These are phyloP conservation scores for Fusarium mundagurra DNA, from an alignment of 2,329 filamentous ascomycete genomes.

Conservation along the genomic window DNA sequence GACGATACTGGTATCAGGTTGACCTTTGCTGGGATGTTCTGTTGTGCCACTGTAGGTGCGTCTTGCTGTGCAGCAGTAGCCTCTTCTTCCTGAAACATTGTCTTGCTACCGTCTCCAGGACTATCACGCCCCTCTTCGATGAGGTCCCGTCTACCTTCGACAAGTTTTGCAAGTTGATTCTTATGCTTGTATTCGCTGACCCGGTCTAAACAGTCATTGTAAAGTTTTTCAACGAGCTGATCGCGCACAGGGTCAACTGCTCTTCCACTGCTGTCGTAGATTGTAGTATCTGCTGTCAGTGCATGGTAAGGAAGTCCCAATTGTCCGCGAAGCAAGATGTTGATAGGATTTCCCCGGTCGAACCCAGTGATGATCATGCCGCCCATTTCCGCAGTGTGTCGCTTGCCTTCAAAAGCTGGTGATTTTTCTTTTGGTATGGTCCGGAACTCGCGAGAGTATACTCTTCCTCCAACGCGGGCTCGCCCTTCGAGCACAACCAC, in stretches of 20 bases:
- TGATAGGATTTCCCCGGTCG: constrained; percentile 92
- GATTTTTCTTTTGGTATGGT: constrained; percentile 64
- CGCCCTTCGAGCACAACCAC: constrained; percentile 89
- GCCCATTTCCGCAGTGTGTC: constrained; percentile 92
- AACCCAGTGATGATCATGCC: constrained; percentile 99
- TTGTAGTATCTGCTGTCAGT: constrained; percentile 80
- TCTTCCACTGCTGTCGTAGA: constrained; percentile 85
- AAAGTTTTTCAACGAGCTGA: constrained; percentile 86
- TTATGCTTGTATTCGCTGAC: constrained; percentile 92
- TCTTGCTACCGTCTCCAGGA: constrained; percentile 72
- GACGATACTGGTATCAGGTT: constrained; percentile 71
- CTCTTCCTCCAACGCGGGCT: constrained; percentile 86
- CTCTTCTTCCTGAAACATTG: constrained; percentile 77
- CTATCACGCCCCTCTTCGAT: constrained; percentile 87
- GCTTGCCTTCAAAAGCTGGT: constrained; percentile 64
- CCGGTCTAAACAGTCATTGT: constrained; percentile 93
- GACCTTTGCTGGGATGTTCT: constrained; percentile 62
- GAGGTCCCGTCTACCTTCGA: constrained; percentile 83
- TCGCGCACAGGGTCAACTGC: constrained; percentile 83
- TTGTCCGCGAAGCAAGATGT: constrained; percentile 90
- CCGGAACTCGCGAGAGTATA: constrained; percentile 82
- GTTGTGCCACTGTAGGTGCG: constrained; percentile 63
- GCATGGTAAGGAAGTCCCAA: constrained; percentile 87
- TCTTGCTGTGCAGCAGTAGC: constrained; percentile 69
- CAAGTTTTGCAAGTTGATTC: constrained; percentile 71